Percentiles rank a stretch among this genome's conserved stretches.
phyloP scores from a whole-genome alignment of 2,329 filamentous ascomycete species.

The Exophiala sideris region DNA sequence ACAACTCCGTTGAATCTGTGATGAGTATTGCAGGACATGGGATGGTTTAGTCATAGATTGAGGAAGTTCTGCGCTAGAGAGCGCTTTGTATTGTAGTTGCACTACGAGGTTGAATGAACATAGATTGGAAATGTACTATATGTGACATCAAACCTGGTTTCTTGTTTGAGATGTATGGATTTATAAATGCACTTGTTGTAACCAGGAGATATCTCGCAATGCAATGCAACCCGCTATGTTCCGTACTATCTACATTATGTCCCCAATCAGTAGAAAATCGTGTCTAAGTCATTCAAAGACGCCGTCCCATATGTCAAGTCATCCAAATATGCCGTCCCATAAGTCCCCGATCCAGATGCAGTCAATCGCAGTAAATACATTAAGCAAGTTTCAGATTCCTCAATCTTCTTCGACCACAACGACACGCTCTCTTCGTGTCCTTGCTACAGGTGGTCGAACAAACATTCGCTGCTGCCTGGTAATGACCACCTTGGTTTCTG shows the following conservation, averaged over 20 bases:
- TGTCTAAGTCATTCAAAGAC: too few species aligned
- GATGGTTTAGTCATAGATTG: not conserved
- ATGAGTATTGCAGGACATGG: not conserved
- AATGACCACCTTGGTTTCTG: conserved; percentile 20
- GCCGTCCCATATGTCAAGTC: too few species aligned
- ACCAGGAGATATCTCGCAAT: too few species aligned
- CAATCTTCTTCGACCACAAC: conserved; percentile 17
- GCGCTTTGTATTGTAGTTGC: too few species aligned
- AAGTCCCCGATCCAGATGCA: not conserved
- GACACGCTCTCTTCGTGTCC: conserved; percentile 56
- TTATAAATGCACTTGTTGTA: too few species aligned
- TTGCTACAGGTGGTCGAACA: conserved; percentile 41
- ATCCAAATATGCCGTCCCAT: not conserved
- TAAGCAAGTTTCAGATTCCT: not conserved
- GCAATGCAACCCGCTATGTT: too few species aligned
- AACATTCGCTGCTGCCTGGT: conserved; percentile 17
- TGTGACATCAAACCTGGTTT: too few species aligned
- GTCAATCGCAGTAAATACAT: not conserved
- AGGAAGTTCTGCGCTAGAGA: not conserved
- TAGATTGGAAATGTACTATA: too few species aligned
- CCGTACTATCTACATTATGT: too few species aligned
- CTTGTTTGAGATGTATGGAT: too few species aligned
- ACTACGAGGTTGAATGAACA: not conserved
- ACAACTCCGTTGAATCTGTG: conserved; percentile 22
- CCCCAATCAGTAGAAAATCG: too few species aligned